phyloP scores from a whole-genome alignment of 2,329 filamentous ascomycete genomes.

The Aspergillus intermedius region DNA sequence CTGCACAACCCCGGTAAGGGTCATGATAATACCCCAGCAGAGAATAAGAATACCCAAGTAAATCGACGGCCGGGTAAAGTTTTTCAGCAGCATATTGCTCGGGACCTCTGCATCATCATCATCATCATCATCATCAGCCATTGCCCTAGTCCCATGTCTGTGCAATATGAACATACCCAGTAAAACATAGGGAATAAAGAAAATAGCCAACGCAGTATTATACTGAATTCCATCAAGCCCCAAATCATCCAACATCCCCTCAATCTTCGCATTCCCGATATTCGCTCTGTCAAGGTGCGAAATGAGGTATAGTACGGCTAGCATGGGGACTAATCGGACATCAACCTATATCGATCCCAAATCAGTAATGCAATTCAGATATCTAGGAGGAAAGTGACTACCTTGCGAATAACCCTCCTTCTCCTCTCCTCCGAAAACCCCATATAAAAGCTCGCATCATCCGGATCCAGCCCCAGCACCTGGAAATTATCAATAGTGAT shows the following conservation, averaged over 20 bases:
- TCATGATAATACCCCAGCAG: constrained; percentile 45
- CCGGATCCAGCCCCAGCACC: constrained; percentile 20
- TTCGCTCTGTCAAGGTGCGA: constrained; percentile 22
- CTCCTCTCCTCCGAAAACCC: constrained; percentile 19
- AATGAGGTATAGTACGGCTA: constrained; percentile 17
- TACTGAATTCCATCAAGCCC: constrained; percentile 16
- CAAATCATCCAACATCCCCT: constrained; percentile 15
- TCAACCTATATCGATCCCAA: constrained; percentile 5
- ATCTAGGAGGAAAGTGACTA: neutral
- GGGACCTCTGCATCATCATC: constrained; percentile 11
- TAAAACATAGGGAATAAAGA: constrained; percentile 7
- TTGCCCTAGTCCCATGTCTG: no score
- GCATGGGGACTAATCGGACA: constrained; percentile 12
- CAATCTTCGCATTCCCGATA: constrained; percentile 25
- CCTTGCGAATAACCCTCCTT: constrained; percentile 13
- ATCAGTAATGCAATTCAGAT: no score
- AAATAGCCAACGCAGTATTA: constrained; percentile 13
- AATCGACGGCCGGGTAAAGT: constrained; percentile 21
- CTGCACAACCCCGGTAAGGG: constrained; percentile 45
- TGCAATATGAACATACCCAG: constrained; percentile 8
- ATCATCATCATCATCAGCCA: neutral
- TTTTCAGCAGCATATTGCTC: constrained; percentile 20
- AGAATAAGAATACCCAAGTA: constrained; percentile 27
- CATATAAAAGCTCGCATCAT: constrained; percentile 27
- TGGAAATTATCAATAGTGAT: constrained; percentile 24